Evolutionary conservation across 1,284 basidiomycete species (phyloP), one percentile per base, ranked within the genome.

Genomic region (Apiotrichum siamense): DNA sequence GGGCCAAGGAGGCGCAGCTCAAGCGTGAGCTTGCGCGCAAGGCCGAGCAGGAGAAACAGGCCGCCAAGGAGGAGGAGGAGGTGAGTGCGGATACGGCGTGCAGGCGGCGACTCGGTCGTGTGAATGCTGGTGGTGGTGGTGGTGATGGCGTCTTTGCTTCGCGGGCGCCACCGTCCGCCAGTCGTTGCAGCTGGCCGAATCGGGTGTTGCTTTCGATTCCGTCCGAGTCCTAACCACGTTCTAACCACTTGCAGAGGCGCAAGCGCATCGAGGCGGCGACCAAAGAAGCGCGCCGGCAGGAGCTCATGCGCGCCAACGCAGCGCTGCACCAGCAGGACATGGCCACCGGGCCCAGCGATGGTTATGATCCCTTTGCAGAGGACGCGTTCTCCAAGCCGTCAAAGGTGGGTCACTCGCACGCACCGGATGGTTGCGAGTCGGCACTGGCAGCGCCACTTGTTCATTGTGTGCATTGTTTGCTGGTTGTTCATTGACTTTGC

Each of bases 351-450:
- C 41, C 41, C 1, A 18, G 18, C 12, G 44, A 51, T 32, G 66
- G 63, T 4, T 70, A 66, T 31, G 59, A 72, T 47, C 69, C 68
- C 2, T 72, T 72, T 50, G 70, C 69, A 10, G 70, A 72, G 49
- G 69, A 67, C 39, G 46, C 50, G 13, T 37, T 47, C 18, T n/a
- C 55, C 12, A 49, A 42, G 4, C 55, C 55, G 21, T 50, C 52
- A n/a, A 42, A 33, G 35, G 55, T 57, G 39, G n/a, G 55, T 57
- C 5, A n/a, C 33, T 31, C 29, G 17, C 29, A 31, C 15, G 29
- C 29, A 15, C 29, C 10, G 29, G 11, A 31, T 31, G 29, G 29
- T 15, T 11, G n/a, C n/a, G n/a, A n/a, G n/a, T n/a, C n/a, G n/a
- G n/a, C n/a, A n/a, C n/a, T n/a, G n/a, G n/a, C n/a, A n/a, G n/a